Conservation (phyloP, 1,139 yeast genomes). For the Chernovozyma sophiae-reginae region DNA sequence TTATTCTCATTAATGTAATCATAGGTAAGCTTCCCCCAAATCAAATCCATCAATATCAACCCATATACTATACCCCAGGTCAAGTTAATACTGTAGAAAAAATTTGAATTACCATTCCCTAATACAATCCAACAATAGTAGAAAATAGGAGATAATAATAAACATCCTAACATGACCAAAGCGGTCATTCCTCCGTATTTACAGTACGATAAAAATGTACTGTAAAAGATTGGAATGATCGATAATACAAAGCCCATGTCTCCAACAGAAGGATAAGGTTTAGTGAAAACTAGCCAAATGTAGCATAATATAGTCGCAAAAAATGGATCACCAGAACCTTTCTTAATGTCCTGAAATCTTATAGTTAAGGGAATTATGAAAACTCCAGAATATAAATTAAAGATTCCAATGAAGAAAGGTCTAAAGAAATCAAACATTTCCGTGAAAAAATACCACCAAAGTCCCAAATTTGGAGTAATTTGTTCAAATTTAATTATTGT, state of each 20-base stretch:
- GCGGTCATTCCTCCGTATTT: slow-evolving; percentile 31
- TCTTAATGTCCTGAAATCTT: slow-evolving; percentile 44
- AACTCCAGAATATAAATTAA: slow-evolving; percentile 68
- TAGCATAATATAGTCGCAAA: slow-evolving; percentile 61
- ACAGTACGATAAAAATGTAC: slow-evolving; percentile 35
- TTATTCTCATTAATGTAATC: slow-evolving; percentile 58
- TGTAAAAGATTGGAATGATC: slow-evolving; percentile 52
- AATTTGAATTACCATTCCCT: slow-evolving; percentile 94
- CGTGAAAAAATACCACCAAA: slow-evolving; percentile 98
- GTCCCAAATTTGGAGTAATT: slow-evolving; percentile 79
- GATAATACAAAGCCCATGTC: slow-evolving; percentile 72
- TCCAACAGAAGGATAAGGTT: slow-evolving; percentile 85
- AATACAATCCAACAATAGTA: slow-evolving; percentile 92
- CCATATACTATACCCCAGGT: slow-evolving; percentile 74
- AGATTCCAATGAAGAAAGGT: slow-evolving; percentile 77
- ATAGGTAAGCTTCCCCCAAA: slow-evolving; percentile 73
- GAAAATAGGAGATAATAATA: slow-evolving; percentile 74
- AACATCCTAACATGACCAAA: slow-evolving; percentile 34
- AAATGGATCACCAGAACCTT: slow-evolving; percentile 43
- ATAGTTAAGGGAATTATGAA: slow-evolving; percentile 73
- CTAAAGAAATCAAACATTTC: slow-evolving; percentile 91
- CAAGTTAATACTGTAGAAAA: slow-evolving; percentile 89
- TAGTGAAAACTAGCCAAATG: slow-evolving; percentile 69
- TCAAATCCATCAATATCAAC: slow-evolving; percentile 65
- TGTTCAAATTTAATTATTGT: slow-evolving; percentile 59